Evolutionary conservation across 345 rosid genomes (phyloP), one percentile per base, ranked within the genome.

Genomic region (Firmiana major): DNA sequence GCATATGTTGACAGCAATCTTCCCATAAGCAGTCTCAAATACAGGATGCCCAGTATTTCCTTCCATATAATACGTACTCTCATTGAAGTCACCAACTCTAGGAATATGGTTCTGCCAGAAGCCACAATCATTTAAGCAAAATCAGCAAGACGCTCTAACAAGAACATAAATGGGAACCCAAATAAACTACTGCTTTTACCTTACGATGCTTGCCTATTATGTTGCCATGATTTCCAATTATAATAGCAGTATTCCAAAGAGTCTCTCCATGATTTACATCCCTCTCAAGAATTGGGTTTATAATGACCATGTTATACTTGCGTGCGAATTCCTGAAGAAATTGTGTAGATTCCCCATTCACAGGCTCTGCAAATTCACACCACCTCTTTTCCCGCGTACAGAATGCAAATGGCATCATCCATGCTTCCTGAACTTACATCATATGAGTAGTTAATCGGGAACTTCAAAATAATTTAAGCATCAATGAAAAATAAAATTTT

Each of bases 31-130:
- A 0, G 98, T 96, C 86, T 93, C 98, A 79, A 96, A 96, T 63
- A 96, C 97, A 36, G 99, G 97, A 83, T 93, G 99, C 13, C 98
- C 97, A 0, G 97, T 92, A 84, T 92, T 87, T 73, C 99, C 99
- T 90, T 96, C 99, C 97, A 96, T 93, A 75, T 96, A 96, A 67
- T 96, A 96, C 3, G 99, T 92, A 83, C 99, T 96, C 89, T 95
- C 98, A 45, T 95, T 95, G 85, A 95, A 95, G 83, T 95, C 99
- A 46, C 98, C 99, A 8, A 95, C 98, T 71, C 99, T 85, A 46
- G 99, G 99, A 76, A 95, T 95, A 74, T 96, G 99, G 75, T 96
- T 96, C 98, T 96, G 94, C 81, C 78, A 79, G 76, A 75, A 63
- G 58, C 84, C 78, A 80, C 24, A 5, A 17, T 0, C 65, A 68